A percentile compares a stretch with the other conserved stretches of the same genome.
These are phyloP conservation scores for Leavenworthia alabamica DNA, from an alignment of 345 rosid species.

Conservation along the genomic window DNA sequence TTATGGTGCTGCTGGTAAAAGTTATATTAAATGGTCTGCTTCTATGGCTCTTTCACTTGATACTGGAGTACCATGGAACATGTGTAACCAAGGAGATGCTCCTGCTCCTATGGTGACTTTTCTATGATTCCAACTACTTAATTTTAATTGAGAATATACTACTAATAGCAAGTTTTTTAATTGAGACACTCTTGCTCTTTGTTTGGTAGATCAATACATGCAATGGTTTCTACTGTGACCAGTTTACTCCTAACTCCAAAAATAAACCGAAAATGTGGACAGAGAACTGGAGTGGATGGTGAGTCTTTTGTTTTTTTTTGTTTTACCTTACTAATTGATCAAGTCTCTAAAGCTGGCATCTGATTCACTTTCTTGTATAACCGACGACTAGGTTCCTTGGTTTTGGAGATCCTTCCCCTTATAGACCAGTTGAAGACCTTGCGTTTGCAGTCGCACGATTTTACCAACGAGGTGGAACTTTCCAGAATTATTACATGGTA, in stretches of 20 bases:
- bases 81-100: slow-evolving; percentile 93
- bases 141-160: background rate
- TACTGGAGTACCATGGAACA: slow-evolving; percentile 98
- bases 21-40: slow-evolving; percentile 87
- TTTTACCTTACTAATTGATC: background rate
- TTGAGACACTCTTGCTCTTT: background rate
- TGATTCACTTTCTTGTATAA: slow-evolving; percentile 17
- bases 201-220: slow-evolving; percentile 78
- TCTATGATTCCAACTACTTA: slow-evolving; percentile 1
- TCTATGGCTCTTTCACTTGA: slow-evolving; percentile 73
- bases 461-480: slow-evolving; percentile 90
- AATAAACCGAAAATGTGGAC: slow-evolving; percentile 95
- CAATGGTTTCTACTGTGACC: slow-evolving; percentile 96
- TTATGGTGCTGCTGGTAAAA: slow-evolving; percentile 67
- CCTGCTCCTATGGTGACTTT: slow-evolving; percentile 85
- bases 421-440: slow-evolving; percentile 83
- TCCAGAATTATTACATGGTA: slow-evolving; percentile 98
- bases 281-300: slow-evolving; percentile 99
- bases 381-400: slow-evolving; percentile 50
- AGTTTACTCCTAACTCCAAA: slow-evolving; percentile 85
- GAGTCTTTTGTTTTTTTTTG: slow-evolving; percentile 13
- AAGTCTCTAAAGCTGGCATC: background rate
- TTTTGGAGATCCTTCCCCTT: slow-evolving; percentile 79
- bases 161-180: background rate
- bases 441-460: slow-evolving; percentile 93